These are phyloP conservation scores for Celoporthe dispersa DNA, from an alignment of 2,329 filamentous ascomycete species.

Conservation along the genomic window DNA sequence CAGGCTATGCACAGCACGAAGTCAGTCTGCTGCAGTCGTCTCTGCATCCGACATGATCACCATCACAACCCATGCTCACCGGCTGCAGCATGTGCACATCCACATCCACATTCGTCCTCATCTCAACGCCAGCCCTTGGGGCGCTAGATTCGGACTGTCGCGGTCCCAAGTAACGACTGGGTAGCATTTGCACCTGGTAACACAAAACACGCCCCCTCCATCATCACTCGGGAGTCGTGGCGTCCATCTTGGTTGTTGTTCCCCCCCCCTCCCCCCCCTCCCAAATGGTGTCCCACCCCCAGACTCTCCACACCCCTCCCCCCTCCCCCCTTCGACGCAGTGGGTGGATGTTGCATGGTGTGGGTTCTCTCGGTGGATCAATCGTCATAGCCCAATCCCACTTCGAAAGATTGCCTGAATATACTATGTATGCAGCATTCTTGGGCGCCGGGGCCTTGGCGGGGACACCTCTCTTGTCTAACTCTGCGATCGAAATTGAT, in stretches of 20 bases:
- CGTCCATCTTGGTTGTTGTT: neutral
- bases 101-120: neutral
- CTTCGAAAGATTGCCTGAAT: constrained; percentile 21
- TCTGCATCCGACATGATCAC: neutral
- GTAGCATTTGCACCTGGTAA: constrained; percentile 4
- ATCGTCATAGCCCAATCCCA: constrained; percentile 29
- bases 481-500: constrained; percentile 4
- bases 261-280: neutral
- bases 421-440: neutral
- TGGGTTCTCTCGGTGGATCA: constrained; percentile 17
- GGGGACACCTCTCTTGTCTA: neutral
- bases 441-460: constrained; percentile 9
- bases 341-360: neutral
- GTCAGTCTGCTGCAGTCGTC: neutral
- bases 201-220: constrained; percentile 5
- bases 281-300: neutral
- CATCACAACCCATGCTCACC: neutral
- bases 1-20: neutral
- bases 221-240: neutral
- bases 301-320: neutral
- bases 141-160: neutral
- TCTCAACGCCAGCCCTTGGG: neutral
- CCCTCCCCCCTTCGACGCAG: neutral
- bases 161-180: neutral
- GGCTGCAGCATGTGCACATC: neutral